Evolutionary conservation across 441 rosid species (phyloP).

Genomic region (Mallotus japonicus): DNA sequence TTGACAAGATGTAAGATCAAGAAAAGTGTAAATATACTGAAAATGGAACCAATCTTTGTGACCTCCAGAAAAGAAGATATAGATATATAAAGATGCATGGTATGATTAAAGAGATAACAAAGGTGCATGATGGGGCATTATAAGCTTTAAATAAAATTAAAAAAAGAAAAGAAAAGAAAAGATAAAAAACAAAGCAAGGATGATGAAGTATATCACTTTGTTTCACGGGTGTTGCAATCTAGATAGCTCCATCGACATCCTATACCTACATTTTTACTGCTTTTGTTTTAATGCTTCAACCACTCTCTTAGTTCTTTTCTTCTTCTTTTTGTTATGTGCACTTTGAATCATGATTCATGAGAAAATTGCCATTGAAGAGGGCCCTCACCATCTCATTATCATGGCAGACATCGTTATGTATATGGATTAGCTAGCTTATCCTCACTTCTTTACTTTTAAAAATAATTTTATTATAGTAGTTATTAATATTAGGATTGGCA

Average conservation of each 20-base stretch:
- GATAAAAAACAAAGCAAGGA: too few relatives aligned
- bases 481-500: too few relatives aligned
- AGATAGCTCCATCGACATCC: constrained; percentile 29
- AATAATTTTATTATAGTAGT: too few relatives aligned
- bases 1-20: too few relatives aligned
- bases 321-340: background rate
- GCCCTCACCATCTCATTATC: constrained; percentile 20
- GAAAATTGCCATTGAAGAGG: background rate
- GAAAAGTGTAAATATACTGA: background rate
- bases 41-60: background rate
- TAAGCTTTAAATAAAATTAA: background rate
- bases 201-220: background rate
- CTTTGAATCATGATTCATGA: constrained; percentile 27
- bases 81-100: background rate
- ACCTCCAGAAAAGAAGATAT: background rate
- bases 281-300: constrained; percentile 40
- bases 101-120: background rate
- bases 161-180: too few relatives aligned
- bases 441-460: background rate
- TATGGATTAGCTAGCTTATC: background rate
- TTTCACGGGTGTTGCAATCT: constrained; percentile 37
- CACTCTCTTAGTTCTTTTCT: background rate
- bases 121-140: background rate
- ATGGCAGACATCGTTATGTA: constrained; percentile 23
- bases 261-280: constrained; percentile 32